Percentiles rank a stretch among this genome's conserved stretches.
Conservation (phyloP, 441 rosid species). For the Populus hybrid region DNA sequence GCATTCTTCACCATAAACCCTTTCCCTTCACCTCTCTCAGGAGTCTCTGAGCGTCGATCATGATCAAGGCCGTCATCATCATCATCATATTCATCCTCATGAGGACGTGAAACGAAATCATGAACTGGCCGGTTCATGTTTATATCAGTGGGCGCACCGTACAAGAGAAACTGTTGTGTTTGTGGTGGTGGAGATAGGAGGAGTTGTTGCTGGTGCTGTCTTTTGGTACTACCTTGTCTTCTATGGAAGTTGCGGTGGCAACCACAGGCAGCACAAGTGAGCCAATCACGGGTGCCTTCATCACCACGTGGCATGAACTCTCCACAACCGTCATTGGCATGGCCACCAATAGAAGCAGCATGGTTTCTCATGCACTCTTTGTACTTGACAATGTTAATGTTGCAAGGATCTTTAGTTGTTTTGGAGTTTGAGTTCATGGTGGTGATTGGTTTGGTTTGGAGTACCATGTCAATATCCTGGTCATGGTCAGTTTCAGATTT, state of each 20-base stretch:
- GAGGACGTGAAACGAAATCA: not conserved
- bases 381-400: conserved; percentile 27
- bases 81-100: not conserved
- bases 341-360: conserved; percentile 73
- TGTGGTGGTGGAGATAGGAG: not conserved
- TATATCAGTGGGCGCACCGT: not conserved
- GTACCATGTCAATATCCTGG: not conserved
- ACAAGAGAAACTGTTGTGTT: not conserved
- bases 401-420: not conserved
- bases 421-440: not conserved
- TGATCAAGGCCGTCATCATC: not conserved
- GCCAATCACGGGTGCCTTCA: conserved; percentile 55
- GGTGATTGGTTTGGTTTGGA: not conserved
- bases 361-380: conserved; percentile 80
- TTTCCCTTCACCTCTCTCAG: conserved; percentile 25
- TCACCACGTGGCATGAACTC: conserved; percentile 79
- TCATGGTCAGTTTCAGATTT: not conserved
- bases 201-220: not conserved
- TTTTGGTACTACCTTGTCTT: conserved; percentile 31
- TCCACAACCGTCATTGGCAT: conserved; percentile 86
- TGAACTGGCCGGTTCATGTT: not conserved
- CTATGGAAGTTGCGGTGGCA: conserved; percentile 97
- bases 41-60: conserved; percentile 27
- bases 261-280: conserved; percentile 86
- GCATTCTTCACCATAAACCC: conserved; percentile 2